Percentiles rank a stretch among this genome's conserved stretches.
phyloP scores from a whole-genome alignment of 2,329 filamentous ascomycete genomes.

The Diplodia corticola region DNA sequence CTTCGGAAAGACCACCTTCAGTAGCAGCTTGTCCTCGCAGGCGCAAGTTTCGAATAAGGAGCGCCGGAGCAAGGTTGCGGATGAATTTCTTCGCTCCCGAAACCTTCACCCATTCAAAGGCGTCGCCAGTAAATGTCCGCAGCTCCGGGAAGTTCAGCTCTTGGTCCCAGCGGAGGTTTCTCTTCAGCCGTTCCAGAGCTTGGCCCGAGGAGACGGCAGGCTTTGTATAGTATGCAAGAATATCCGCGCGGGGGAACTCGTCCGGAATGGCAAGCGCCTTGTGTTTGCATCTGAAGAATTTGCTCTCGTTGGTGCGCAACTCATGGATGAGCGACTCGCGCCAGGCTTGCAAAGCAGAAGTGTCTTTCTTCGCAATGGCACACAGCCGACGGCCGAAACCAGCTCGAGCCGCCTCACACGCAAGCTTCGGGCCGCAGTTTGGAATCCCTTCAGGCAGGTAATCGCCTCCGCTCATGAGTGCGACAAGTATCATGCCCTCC shows the following conservation, averaged over 20 bases:
- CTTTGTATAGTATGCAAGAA: conserved; percentile 84
- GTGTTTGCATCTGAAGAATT: conserved; percentile 75
- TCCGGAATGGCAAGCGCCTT: conserved; percentile 74
- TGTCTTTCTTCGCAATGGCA: conserved; percentile 61
- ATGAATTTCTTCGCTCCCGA: conserved; percentile 83
- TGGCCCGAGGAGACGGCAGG: conserved; percentile 72
- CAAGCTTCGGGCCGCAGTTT: conserved; percentile 82
- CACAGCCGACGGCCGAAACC: conserved; percentile 81
- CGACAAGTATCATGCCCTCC: conserved; percentile 90
- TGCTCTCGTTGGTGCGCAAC: conserved; percentile 78
- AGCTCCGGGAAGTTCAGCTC: conserved; percentile 66
- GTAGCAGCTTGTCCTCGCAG: conserved; percentile 33
- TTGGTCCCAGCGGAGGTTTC: conserved; percentile 60
- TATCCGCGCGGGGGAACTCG: conserved; percentile 74
- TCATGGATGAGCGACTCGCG: conserved; percentile 71
- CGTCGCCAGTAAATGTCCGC: conserved; percentile 72
- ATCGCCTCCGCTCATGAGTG: conserved; percentile 92
- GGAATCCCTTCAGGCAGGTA: conserved; percentile 87
- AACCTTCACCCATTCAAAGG: conserved; percentile 82
- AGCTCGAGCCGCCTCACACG: conserved; percentile 84
- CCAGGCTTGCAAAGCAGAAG: conserved; percentile 66
- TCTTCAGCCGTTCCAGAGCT: conserved; percentile 57
- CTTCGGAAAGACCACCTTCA: conserved; percentile 24
- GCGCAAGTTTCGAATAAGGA: conserved; percentile 64
- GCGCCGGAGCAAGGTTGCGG: conserved; percentile 71